A percentile compares a stretch with the other conserved stretches of the same genome.
These are phyloP conservation scores for Penicillium oxalicum DNA, from an alignment of 2,329 filamentous ascomycete genomes.

Conservation along the genomic window DNA sequence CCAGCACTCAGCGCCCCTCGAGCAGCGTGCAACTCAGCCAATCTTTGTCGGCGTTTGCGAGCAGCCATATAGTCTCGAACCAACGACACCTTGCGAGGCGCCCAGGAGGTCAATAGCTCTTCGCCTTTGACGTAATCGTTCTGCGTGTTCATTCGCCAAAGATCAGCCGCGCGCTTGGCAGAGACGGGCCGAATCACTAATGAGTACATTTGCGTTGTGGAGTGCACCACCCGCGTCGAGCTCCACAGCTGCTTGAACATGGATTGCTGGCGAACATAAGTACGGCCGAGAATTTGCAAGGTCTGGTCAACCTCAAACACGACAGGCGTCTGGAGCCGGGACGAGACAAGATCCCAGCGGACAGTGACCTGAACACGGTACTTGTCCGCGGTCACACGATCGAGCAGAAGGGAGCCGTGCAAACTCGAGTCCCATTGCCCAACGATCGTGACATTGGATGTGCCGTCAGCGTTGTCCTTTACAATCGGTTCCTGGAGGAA, in stretches of 20 bases:
- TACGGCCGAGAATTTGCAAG: conserved; percentile 76
- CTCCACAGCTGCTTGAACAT: conserved; percentile 86
- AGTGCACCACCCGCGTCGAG: conserved; percentile 76
- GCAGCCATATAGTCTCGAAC: conserved; percentile 79
- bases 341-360: conserved; percentile 77
- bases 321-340: conserved; percentile 81
- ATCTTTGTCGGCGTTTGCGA: conserved; percentile 65
- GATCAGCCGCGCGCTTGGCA: conserved; percentile 82
- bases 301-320: conserved; percentile 74
- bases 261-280: conserved; percentile 77
- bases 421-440: conserved; percentile 96
- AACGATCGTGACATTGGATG: conserved; percentile 75
- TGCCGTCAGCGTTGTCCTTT: conserved; percentile 83
- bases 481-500: conserved; percentile 72
- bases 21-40: conserved; percentile 70
- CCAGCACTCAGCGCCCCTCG: conserved; percentile 40
- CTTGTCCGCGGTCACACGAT: conserved; percentile 86
- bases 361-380: conserved; percentile 84
- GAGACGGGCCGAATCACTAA: conserved; percentile 79
- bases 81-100: conserved; percentile 79
- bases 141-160: conserved; percentile 94
- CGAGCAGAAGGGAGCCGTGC: conserved; percentile 86
- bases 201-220: conserved; percentile 79
- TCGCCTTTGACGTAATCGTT: conserved; percentile 96
- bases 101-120: conserved; percentile 78